Evolutionary conservation across 2,329 filamentous ascomycete species (phyloP), one percentile per base, ranked within the genome.

Genomic region (Aspergillus awamori): DNA sequence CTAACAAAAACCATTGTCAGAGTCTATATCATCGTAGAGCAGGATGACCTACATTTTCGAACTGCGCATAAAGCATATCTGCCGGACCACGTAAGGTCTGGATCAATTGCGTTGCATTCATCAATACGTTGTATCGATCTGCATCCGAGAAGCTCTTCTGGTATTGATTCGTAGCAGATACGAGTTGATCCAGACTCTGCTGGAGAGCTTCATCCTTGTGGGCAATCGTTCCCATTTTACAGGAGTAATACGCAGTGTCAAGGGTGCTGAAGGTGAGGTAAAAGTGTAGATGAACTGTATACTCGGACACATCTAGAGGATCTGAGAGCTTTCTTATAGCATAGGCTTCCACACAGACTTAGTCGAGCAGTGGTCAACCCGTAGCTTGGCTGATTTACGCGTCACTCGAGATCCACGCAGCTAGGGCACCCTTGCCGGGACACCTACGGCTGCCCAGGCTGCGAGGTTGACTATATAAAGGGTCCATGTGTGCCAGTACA

Each of bases 1-100:
- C 68, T 70, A 57, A 13, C 2, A 24, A 15, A 24, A 6, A 7
- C 17, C 41, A 45, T 15, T 7, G 22, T 13, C 10, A 36, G 11
- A 2, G 11, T 8, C 41, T 45, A 6, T 24, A 45, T 45, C 10
- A 45, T 13, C 2, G 3, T 13, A 22, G 17, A 22, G 22, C 13
- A 24, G 22, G 5, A 13, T 45, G 41, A 13, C 41, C 41, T 45
- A 45, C 41, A 45, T 45, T 45, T n/a, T 45, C 41, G 20, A 45
- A 22, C 10, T 45, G 41, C 41, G 41, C 41, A 13, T 20, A 45
- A 20, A 45, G 41, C 20, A 24, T 24, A 45, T 45, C 41, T 24
- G 41, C 41, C 3, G 41, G 41, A 6, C 41, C 41, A 24, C 41
- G 41, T 13, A 45, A 13, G 20, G 41, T 45, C 10, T 45, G 41